Base-by-base conservation (phyloP, 331 rosid species). In the Pyrus hybrid region DNA sequence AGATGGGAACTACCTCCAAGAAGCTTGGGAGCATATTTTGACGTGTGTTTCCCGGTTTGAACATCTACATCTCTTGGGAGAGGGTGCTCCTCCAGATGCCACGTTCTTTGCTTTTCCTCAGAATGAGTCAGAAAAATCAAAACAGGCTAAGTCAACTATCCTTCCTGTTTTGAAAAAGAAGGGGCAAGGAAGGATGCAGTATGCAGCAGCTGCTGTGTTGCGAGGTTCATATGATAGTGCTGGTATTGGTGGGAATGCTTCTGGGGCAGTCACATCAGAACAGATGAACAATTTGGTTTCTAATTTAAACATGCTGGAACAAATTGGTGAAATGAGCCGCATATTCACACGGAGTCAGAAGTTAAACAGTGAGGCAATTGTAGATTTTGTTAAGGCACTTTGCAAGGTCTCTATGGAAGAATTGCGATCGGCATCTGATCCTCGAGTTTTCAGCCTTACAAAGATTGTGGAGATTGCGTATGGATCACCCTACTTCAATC, bases 401-500 rank as follows among this genome's bases (percentile, higher is more conserved):
- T 96, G 99, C 90, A 96, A 92, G 81, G 97, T 96, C 81, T 96
- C 99, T 26, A 79, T 91, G 89, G 99, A 96, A 77, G 99, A 96
- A 82, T 72, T 92, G 82, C 90, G 96, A 74, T 96, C 99, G 68
- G 87, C 96, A 57, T 92, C 99, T 32, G 99, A 96, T 88, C 99
- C 99, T 62, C 90, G 99, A 57, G 99, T 96, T 85, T 96, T 96
- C 88, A 96, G 99, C 93, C 97, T 96, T 64, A 96, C 99, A 41
- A 96, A 96, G 91, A 92, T 96, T 54, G 99, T 96, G 86, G 99
- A 96, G 87, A 96, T 93, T 88, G 98, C 99, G 99, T 96, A 89
- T 65, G 98, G 81, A 76, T 83, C 76, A 70, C 67, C 75, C 17
- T 54, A 43, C 68, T 78, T 49, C 81, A 63, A 16, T 75, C 63